Conservation (phyloP, 371 early-diverging fungal genomes). For the Haplosporangium sp. region DNA sequence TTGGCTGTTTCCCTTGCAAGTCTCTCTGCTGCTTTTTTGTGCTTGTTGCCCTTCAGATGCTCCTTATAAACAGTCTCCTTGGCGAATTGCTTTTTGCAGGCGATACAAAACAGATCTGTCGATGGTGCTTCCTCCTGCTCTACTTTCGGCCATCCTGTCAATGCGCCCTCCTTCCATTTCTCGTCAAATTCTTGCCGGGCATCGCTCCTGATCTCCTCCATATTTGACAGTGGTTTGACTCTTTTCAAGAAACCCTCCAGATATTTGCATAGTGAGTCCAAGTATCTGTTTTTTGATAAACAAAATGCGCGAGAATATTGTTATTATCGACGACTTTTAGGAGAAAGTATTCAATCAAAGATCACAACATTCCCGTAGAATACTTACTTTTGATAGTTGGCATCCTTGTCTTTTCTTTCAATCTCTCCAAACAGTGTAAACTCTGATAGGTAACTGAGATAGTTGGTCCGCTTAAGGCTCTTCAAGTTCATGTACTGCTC, state of each 20-base stretch:
- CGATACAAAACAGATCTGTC: slow-evolving; percentile 76
- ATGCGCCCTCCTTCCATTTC: slow-evolving; percentile 67
- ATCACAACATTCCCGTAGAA: not conserved
- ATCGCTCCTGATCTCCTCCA: slow-evolving; percentile 62
- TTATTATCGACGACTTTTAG: not conserved
- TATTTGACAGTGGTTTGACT: slow-evolving; percentile 83
- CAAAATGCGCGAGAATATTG: not conserved
- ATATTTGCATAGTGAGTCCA: slow-evolving; percentile 73
- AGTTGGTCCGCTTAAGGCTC: slow-evolving; percentile 76
- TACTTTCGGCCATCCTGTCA: slow-evolving; percentile 74
- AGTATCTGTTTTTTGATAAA: slow-evolving; percentile 61
- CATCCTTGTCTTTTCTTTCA: slow-evolving; percentile 72
- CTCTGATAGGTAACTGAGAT: slow-evolving; percentile 81
- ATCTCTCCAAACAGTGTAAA: slow-evolving; percentile 75
- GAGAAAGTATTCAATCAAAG: no score
- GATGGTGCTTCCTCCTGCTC: slow-evolving; percentile 56
- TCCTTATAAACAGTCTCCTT: slow-evolving; percentile 87
- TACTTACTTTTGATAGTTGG: slow-evolving; percentile 69
- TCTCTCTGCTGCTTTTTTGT: slow-evolving; percentile 81
- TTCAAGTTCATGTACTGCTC: slow-evolving; percentile 86
- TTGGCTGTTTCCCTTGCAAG: slow-evolving; percentile 39
- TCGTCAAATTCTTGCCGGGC: slow-evolving; percentile 68
- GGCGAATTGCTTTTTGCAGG: slow-evolving; percentile 88
- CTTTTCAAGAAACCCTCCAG: slow-evolving; percentile 81
- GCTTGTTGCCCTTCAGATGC: slow-evolving; percentile 92